phyloP scores from a whole-genome alignment of 257 asterid species.

The Nicotiana tabacum region DNA sequence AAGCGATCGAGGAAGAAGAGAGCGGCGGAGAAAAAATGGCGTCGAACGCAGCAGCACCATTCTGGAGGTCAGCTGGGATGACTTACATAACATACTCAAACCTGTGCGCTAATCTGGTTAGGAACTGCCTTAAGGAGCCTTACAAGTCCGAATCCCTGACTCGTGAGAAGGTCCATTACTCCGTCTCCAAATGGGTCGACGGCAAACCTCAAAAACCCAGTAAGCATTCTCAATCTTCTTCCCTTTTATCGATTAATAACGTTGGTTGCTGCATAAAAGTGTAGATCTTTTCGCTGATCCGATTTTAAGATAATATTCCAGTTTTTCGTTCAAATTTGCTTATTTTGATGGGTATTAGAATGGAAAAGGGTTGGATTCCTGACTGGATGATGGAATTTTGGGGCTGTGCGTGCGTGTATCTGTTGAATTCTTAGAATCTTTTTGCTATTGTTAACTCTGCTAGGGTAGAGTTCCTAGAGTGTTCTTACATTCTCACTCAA shows the following conservation, averaged over 20 bases:
- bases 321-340: not conserved
- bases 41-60: conserved; percentile 57
- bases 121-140: conserved; percentile 31
- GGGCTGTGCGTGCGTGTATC: not conserved
- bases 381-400: not conserved
- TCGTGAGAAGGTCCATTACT: conserved; percentile 17
- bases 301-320: not conserved
- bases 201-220: conserved; percentile 17
- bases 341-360: not conserved
- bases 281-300: not conserved
- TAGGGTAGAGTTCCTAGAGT: not conserved
- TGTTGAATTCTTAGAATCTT: not conserved
- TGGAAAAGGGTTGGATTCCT: not conserved
- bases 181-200: conserved; percentile 10
- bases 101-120: conserved; percentile 73
- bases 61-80: conserved; percentile 64
- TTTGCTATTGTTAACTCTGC: not conserved
- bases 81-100: conserved; percentile 83
- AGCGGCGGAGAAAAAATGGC: conserved; percentile 40
- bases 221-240: not conserved
- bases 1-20: conserved; percentile 16
- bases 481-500: too few species aligned
- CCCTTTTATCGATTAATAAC: not conserved
- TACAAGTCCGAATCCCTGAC: conserved; percentile 9
- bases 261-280: not conserved